A percentile compares a stretch with the other conserved stretches of the same genome.
Evolutionary conservation across 164 flowering plant species (phyloP).

Genomic region (Taxillus chinensis): DNA sequence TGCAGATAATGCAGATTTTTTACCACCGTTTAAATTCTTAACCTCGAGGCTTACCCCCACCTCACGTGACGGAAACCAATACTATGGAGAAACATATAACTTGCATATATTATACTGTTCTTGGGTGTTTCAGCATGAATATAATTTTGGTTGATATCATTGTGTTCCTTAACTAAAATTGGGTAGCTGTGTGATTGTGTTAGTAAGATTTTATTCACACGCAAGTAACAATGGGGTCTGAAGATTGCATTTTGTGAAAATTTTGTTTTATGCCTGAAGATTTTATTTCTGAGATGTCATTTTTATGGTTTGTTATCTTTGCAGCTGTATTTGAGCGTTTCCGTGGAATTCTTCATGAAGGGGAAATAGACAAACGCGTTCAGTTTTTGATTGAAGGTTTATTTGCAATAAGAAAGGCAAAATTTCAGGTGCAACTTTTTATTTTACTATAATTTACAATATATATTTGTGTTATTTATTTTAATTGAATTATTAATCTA

Average conservation of each 20-base stretch:
- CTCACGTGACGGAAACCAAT: no score
- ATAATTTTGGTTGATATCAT: no score
- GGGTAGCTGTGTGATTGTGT: no score
- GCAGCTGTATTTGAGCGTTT: conserved; percentile 92
- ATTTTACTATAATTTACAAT: not conserved
- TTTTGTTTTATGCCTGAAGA: not conserved
- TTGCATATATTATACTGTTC: no score
- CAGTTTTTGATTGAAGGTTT: conserved; percentile 94
- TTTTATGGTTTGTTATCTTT: conserved; percentile 4
- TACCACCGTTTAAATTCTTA: no score
- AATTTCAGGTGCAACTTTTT: conserved; percentile 59
- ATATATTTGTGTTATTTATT: not conserved
- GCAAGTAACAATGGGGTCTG: no score
- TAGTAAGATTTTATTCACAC: no score
- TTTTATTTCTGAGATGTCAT: not conserved
- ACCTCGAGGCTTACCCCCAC: no score
- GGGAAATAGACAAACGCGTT: conserved; percentile 89
- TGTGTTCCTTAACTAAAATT: no score
- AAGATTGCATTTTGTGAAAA: not conserved
- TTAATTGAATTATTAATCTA: not conserved
- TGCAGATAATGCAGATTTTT: no score
- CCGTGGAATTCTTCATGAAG: conserved; percentile 96
- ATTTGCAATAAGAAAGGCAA: conserved; percentile 89
- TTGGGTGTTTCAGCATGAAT: no score
- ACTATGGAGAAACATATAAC: no score